Evolutionary conservation across 2,329 filamentous ascomycete genomes (phyloP).

Genomic region (Sporothrix variecibatus): DNA sequence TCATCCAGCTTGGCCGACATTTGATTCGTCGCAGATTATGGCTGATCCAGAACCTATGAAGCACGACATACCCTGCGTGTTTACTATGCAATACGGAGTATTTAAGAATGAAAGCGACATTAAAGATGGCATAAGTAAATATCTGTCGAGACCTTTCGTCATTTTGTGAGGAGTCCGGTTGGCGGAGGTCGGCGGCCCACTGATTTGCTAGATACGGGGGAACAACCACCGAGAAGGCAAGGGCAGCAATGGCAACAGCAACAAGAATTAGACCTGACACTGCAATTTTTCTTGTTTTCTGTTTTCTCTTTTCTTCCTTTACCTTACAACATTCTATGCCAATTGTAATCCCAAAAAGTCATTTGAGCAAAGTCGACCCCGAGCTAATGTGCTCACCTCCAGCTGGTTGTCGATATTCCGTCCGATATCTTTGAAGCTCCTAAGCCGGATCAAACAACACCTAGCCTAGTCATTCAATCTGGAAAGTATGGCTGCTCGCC

Average conservation of each 20-base stretch:
- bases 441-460: not conserved
- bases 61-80: not conserved
- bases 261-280: not conserved
- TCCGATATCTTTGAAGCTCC: not conserved
- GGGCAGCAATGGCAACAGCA: not conserved
- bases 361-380: not conserved
- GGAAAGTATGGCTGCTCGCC: not conserved
- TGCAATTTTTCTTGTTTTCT: not conserved
- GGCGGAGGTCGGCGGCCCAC: not conserved
- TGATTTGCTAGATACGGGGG: not conserved
- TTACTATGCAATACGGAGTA: not conserved
- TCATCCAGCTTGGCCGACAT: not conserved
- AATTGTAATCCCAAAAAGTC: not conserved
- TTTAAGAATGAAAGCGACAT: too few relatives aligned
- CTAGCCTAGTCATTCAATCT: not conserved
- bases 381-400: not conserved
- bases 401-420: not conserved
- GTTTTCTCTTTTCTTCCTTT: not conserved
- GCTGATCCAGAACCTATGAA: not conserved
- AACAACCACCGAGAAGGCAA: not conserved
- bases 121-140: not conserved
- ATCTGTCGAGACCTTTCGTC: not conserved
- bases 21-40: not conserved
- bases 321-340: too few relatives aligned
- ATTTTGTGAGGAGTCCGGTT: not conserved